Conservation (phyloP, 306 rosid species). For the Begonia peltatifolia region DNA sequence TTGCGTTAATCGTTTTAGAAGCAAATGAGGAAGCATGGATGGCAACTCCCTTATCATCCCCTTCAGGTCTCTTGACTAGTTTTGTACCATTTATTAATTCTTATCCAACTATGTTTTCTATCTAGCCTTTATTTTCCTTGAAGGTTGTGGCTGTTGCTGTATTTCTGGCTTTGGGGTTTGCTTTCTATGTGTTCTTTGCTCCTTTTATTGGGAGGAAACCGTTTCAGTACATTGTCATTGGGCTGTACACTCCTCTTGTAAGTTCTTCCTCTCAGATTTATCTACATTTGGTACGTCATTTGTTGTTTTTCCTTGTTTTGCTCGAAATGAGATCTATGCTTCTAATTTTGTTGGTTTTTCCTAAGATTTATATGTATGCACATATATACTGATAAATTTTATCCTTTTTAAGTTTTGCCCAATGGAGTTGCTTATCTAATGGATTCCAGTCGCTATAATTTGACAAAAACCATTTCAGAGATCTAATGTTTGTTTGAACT, state of each 20-base stretch:
- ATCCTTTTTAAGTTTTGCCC: neutral
- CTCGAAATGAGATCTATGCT: constrained; percentile 48
- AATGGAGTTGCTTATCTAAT: too few species aligned
- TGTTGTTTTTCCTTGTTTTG: constrained; percentile 9
- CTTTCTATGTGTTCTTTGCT: constrained; percentile 93
- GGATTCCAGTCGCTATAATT: too few species aligned
- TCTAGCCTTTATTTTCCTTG: constrained; percentile 2
- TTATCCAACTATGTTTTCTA: neutral
- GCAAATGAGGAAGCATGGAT: constrained; percentile 93
- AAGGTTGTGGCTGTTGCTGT: constrained; percentile 99
- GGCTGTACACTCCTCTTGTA: constrained; percentile 92
- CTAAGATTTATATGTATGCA: too few species aligned
- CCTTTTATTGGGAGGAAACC: constrained; percentile 85
- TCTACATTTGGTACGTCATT: neutral
- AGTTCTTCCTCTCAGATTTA: constrained; percentile 12
- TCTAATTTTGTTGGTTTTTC: constrained; percentile 16
- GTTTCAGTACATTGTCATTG: constrained; percentile 70
- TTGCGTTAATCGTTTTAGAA: constrained; percentile 13
- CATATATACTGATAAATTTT: too few species aligned
- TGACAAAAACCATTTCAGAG: too few species aligned
- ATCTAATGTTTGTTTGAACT: too few species aligned
- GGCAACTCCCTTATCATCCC: constrained; percentile 97
- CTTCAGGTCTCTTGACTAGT: constrained; percentile 45
- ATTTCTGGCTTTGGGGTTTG: constrained; percentile 88
- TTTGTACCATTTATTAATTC: neutral